These are phyloP conservation scores for Beta lomatogona DNA, from an alignment of 179 eudicot species.

Conservation along the genomic window DNA sequence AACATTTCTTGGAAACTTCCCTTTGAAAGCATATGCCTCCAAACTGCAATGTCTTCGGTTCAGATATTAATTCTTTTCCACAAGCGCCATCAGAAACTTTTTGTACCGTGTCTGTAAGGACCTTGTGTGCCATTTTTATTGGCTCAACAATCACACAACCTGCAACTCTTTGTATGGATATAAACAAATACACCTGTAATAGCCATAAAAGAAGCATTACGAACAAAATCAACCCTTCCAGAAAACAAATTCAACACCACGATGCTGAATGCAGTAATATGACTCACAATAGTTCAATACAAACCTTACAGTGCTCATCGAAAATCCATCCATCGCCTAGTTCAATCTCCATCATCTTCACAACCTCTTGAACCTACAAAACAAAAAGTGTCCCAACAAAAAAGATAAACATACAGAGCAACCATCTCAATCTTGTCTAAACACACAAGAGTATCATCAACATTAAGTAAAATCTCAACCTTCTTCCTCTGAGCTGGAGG, in stretches of 20 bases:
- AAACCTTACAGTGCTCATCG: slow-evolving; percentile 62
- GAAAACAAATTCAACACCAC: background rate
- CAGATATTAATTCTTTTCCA: slow-evolving; percentile 39
- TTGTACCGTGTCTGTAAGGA: slow-evolving; percentile 40
- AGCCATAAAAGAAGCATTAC: background rate
- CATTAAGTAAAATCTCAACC: slow-evolving; percentile 43
- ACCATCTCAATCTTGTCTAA: slow-evolving; percentile 1
- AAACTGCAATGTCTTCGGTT: slow-evolving; percentile 58
- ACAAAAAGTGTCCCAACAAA: background rate
- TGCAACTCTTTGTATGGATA: slow-evolving; percentile 59
- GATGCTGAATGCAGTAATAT: background rate
- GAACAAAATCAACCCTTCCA: background rate
- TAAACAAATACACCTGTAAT: slow-evolving; percentile 70
- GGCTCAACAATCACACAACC: slow-evolving; percentile 81
- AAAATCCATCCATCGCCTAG: slow-evolving; percentile 91
- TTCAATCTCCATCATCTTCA: slow-evolving; percentile 87
- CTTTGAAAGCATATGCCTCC: slow-evolving; percentile 74
- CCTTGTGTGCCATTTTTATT: slow-evolving; percentile 58
- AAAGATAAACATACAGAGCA: background rate
- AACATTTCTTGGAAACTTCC: slow-evolving; percentile 47
- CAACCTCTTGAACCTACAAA: slow-evolving; percentile 74
- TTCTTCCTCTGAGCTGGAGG: slow-evolving; percentile 69
- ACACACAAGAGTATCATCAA: background rate
- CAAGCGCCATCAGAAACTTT: slow-evolving; percentile 14
- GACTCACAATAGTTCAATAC: background rate